Conservation (phyloP, 1,139 yeast species). For the Schwanniomyces etchellsii region DNA sequence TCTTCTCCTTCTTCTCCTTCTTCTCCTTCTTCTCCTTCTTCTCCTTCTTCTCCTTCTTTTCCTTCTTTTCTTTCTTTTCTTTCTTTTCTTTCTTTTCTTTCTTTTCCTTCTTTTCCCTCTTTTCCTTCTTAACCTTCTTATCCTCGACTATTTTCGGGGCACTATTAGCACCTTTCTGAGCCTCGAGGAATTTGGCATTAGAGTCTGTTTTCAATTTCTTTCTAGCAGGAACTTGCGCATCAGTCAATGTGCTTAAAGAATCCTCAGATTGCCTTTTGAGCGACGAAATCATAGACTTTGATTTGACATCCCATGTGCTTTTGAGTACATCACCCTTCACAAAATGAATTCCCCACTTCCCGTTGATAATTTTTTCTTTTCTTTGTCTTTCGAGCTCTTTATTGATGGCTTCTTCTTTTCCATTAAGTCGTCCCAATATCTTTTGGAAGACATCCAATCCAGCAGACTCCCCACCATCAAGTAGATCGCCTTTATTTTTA, state of each 20-base stretch:
- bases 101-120: slow-evolving; percentile 13
- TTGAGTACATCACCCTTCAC: slow-evolving; percentile 76
- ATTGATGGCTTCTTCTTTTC: slow-evolving; percentile 56
- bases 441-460: slow-evolving; percentile 93
- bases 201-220: slow-evolving; percentile 3
- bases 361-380: slow-evolving; percentile 61
- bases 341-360: slow-evolving; percentile 84
- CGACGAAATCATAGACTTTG: slow-evolving; percentile 25
- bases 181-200: slow-evolving; percentile 10
- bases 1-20: slow-evolving; percentile 19
- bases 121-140: slow-evolving; percentile 7
- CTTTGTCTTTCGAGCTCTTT: slow-evolving; percentile 62
- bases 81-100: slow-evolving; percentile 18
- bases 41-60: slow-evolving; percentile 19
- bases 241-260: neutral
- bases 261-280: neutral
- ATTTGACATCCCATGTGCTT: slow-evolving; percentile 79
- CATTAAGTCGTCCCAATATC: slow-evolving; percentile 79
- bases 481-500: slow-evolving; percentile 40
- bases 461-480: slow-evolving; percentile 72
- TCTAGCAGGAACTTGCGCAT: neutral
- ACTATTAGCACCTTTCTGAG: slow-evolving; percentile 8
- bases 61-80: slow-evolving; percentile 23
- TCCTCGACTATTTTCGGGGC: slow-evolving; percentile 1
- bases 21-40: slow-evolving; percentile 25